These are phyloP conservation scores for Otatea glauca DNA, from an alignment of 176 grass and related monocot species.

Conservation along the genomic window DNA sequence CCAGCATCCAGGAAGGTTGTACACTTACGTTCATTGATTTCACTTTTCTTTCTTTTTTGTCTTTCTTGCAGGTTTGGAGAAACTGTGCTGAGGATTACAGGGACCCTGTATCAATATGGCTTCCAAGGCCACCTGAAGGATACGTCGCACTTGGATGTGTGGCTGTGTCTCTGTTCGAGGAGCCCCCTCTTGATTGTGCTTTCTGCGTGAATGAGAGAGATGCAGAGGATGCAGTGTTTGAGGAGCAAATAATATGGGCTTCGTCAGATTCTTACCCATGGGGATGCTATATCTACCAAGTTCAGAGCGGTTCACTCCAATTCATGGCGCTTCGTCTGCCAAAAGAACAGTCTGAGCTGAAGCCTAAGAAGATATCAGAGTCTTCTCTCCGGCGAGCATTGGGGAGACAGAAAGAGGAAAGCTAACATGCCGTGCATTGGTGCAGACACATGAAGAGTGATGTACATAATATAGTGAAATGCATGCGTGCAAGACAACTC, in stretches of 20 bases:
- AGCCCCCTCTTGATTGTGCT: conserved; percentile 62
- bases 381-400: conserved; percentile 31
- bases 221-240: conserved; percentile 67
- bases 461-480: conserved; percentile 36
- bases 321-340: conserved; percentile 76
- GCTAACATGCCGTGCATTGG: not conserved
- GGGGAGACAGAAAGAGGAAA: not conserved
- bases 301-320: conserved; percentile 71
- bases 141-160: conserved; percentile 81
- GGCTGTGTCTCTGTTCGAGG: conserved; percentile 66
- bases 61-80: conserved; percentile 78
- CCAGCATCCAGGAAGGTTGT: not conserved
- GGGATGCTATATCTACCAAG: conserved; percentile 91
- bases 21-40: conserved; percentile 17
- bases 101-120: conserved; percentile 75
- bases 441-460: not conserved
- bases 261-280: conserved; percentile 86
- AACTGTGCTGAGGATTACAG: conserved; percentile 83
- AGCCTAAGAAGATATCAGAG: conserved; percentile 61
- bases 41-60: conserved; percentile 12
- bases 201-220: conserved; percentile 68
- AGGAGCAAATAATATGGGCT: conserved; percentile 83
- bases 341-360: conserved; percentile 72
- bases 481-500: conserved; percentile 13
- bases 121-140: conserved; percentile 81